Evolutionary conservation across 768 basidiomycete genomes (phyloP).

Genomic region (Rhizopogon sp.): DNA sequence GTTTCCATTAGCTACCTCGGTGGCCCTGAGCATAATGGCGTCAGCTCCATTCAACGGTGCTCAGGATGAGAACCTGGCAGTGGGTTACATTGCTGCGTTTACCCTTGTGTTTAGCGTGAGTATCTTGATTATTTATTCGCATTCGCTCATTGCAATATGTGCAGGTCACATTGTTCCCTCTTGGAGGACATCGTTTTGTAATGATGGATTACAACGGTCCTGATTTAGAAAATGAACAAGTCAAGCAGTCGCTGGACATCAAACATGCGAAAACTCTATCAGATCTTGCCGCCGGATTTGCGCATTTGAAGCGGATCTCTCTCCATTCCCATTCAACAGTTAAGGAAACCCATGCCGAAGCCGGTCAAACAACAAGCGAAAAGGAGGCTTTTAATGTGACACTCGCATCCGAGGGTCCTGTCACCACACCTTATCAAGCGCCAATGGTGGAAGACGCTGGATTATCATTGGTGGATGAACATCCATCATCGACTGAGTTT

Average conservation of each 20-base stretch:
- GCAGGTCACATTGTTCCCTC: slow-evolving; percentile 61
- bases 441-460: neutral
- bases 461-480: neutral
- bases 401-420: neutral
- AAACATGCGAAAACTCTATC: slow-evolving; percentile 24
- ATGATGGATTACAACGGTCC: slow-evolving; percentile 62
- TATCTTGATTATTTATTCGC: neutral
- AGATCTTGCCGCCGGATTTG: slow-evolving; percentile 8
- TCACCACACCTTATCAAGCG: neutral
- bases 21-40: slow-evolving; percentile 58
- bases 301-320: neutral
- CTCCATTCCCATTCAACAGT: too few relatives aligned
- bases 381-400: neutral
- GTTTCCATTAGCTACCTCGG: slow-evolving; percentile 49
- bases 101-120: slow-evolving; percentile 55
- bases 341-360: neutral
- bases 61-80: slow-evolving; percentile 52
- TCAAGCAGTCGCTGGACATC: slow-evolving; percentile 38
- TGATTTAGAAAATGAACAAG: slow-evolving; percentile 53
- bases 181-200: slow-evolving; percentile 51
- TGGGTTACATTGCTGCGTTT: slow-evolving; percentile 64
- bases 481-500: neutral
- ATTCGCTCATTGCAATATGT: neutral
- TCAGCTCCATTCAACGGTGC: slow-evolving; percentile 57
- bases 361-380: neutral